Conservation (phyloP, 441 rosid genomes). For the Gossypium trilobum region DNA sequence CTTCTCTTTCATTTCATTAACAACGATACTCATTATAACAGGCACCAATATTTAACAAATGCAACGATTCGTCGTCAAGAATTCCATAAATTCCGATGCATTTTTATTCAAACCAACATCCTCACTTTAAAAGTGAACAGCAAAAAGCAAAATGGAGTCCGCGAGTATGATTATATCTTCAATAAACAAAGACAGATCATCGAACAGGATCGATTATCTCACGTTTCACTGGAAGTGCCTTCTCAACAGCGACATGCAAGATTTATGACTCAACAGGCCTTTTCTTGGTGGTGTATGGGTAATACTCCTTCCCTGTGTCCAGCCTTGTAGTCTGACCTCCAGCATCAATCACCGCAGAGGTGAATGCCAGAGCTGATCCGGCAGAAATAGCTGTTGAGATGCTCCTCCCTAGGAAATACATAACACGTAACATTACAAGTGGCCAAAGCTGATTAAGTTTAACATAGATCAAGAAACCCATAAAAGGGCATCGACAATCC, state of each 20-base stretch:
- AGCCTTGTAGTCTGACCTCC: conserved; percentile 76
- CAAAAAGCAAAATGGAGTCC: background rate
- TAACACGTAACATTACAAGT: background rate
- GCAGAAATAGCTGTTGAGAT: conserved; percentile 63
- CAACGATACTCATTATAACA: no score
- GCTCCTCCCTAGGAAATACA: conserved; percentile 53
- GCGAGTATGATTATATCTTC: conserved; percentile 31
- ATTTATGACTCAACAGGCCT: conserved; percentile 48
- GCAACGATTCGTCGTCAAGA: no score
- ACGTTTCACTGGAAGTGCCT: conserved; percentile 11
- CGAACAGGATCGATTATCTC: conserved; percentile 9
- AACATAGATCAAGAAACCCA: background rate
- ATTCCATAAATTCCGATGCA: background rate
- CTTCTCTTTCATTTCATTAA: no score
- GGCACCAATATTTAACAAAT: no score
- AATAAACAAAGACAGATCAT: conserved; percentile 20
- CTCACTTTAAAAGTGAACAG: conserved; percentile 7
- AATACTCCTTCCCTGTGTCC: conserved; percentile 73
- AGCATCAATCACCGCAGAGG: conserved; percentile 59
- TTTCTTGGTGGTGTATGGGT: conserved; percentile 74
- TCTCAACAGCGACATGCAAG: conserved; percentile 11
- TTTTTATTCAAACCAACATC: conserved; percentile 27
- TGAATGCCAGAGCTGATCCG: conserved; percentile 71
- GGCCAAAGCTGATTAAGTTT: background rate
- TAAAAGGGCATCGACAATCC: background rate